These are phyloP conservation scores for Cadophora luteo-olivacea DNA, from an alignment of 2,329 filamentous ascomycete genomes.

Conservation along the genomic window DNA sequence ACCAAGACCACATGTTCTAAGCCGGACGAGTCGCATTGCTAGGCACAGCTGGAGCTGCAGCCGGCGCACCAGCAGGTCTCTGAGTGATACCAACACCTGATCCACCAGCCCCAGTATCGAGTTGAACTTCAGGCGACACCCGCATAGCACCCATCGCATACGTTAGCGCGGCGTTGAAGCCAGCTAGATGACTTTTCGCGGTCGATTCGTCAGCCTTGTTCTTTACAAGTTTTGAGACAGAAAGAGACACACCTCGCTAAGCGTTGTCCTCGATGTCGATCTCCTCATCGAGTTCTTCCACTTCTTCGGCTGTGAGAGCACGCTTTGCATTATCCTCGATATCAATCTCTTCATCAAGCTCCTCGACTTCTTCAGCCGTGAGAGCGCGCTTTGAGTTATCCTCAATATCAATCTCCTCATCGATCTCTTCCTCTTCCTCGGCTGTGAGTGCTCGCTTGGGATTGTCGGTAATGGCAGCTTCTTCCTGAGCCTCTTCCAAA, in stretches of 20 bases:
- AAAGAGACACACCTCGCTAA: not conserved
- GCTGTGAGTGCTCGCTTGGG: constrained; percentile 2
- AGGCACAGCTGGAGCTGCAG: not conserved
- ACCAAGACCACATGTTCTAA: not conserved
- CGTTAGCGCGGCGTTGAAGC: constrained; percentile 15
- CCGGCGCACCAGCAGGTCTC: constrained; percentile 23
- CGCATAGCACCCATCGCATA: constrained; percentile 48
- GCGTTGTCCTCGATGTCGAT: not conserved
- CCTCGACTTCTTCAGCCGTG: not conserved
- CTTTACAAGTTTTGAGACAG: not conserved
- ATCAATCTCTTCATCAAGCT: not conserved
- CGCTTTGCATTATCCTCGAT: not conserved
- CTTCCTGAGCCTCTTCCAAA: constrained; percentile 16
- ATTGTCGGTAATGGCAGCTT: constrained; percentile 6
- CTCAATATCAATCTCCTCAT: constrained; percentile 4
- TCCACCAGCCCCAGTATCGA: constrained; percentile 49
- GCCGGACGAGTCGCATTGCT: not conserved
- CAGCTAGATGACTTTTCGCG: constrained; percentile 10
- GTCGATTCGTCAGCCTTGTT: not conserved
- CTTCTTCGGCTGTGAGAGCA: constrained; percentile 11
- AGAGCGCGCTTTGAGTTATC: not conserved
- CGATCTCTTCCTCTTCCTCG: constrained; percentile 16
- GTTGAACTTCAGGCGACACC: constrained; percentile 49
- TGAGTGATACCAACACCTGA: constrained; percentile 49
- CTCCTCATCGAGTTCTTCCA: constrained; percentile 14